These are phyloP conservation scores for Erodium texanum DNA, from an alignment of 441 rosid genomes.

Conservation along the genomic window DNA sequence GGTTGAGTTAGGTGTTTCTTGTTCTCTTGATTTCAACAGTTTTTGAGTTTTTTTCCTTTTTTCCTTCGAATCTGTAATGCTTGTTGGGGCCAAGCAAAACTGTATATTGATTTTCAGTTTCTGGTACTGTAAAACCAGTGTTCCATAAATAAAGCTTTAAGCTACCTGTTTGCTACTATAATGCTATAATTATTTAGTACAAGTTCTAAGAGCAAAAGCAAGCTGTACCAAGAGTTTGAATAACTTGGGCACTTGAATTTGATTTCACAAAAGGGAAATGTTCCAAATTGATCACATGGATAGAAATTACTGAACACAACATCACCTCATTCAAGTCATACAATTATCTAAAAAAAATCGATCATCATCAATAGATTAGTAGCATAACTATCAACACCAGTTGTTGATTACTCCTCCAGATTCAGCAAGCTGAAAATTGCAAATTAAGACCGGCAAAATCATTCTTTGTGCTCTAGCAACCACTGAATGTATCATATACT, in stretches of 20 bases:
- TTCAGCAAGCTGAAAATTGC: background rate
- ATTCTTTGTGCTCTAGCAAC: background rate
- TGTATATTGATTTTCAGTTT: background rate
- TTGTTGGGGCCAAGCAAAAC: background rate
- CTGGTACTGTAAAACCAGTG: background rate
- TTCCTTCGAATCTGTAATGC: background rate
- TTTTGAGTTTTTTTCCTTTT: too few relatives aligned
- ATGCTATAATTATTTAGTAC: too few relatives aligned
- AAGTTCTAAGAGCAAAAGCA: too few relatives aligned
- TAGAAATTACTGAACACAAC: background rate
- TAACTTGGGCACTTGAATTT: too few relatives aligned
- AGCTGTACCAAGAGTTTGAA: too few relatives aligned
- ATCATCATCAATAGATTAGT: background rate
- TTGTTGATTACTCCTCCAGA: background rate
- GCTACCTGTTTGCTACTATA: too few relatives aligned
- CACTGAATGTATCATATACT: too few relatives aligned
- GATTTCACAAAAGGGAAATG: too few relatives aligned
- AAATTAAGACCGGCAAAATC: too few relatives aligned
- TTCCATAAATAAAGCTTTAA: background rate
- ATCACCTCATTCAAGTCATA: background rate
- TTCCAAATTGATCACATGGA: too few relatives aligned
- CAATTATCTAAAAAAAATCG: background rate
- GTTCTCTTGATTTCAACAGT: too few relatives aligned
- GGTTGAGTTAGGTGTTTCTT: background rate
- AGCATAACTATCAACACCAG: background rate